A percentile compares a stretch with the other conserved stretches of the same genome.
phyloP scores from a whole-genome alignment of 768 basidiomycete genomes.

The Ephemerocybe angulata region DNA sequence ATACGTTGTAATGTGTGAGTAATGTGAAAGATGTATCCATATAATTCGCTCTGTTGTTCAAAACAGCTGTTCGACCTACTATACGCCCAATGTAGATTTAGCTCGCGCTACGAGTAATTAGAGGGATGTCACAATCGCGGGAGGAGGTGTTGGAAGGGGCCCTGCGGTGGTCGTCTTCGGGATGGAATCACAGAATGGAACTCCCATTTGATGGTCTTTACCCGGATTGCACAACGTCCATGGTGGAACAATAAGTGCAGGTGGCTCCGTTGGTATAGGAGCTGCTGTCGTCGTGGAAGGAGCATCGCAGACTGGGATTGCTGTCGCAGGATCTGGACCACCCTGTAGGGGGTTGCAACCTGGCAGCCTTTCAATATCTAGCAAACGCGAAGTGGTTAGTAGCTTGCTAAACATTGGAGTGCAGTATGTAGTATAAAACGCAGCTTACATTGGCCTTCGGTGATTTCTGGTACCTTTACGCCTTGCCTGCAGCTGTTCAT shows the following conservation, averaged over 20 bases:
- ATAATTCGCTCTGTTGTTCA: too few species aligned
- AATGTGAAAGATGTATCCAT: too few species aligned
- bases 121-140: background rate
- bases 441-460: conserved; percentile 2
- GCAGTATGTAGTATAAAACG: background rate
- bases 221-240: conserved; percentile 5
- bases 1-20: conserved; percentile 19
- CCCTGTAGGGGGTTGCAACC: conserved; percentile 4
- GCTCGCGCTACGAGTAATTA: too few species aligned
- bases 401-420: too few species aligned
- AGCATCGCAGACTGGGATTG: background rate
- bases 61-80: too few species aligned
- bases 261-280: background rate
- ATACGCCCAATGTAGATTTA: too few species aligned
- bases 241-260: background rate
- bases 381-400: too few species aligned
- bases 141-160: background rate
- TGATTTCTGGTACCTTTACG: conserved; percentile 3
- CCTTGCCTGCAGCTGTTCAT: conserved; percentile 2
- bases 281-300: conserved; percentile 1
- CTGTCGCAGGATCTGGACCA: background rate
- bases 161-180: background rate
- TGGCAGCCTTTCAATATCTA: conserved; percentile 6
- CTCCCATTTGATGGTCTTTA: background rate
- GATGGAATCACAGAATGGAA: conserved; percentile 4